Base-by-base conservation (phyloP, 2,329 filamentous ascomycete species). In the Teratosphaeria gauchensis region DNA sequence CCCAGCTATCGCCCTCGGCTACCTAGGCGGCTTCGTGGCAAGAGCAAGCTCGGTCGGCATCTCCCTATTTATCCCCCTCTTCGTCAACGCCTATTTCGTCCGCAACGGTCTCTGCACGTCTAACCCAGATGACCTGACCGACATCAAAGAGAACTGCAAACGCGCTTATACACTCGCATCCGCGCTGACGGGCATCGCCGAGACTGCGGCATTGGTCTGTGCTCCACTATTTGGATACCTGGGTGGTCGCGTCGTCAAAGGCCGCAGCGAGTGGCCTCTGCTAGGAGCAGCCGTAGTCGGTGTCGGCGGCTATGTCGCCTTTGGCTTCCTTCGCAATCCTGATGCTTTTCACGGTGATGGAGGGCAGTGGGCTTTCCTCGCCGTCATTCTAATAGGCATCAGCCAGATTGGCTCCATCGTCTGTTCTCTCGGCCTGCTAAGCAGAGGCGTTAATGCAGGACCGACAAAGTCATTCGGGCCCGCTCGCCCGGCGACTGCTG, bases 391-490 rank as follows among this genome's bases (percentile, higher is more conserved):
- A 19, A 84, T 97, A 46, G 94, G 94, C 14, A 84, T 96, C 69
- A 95, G 90, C 68, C 94, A 99, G 74, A 97, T 99, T 62, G 94
- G 92, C 1, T 88, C 91, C 11, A 97, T 99, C 60, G 94, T 99
- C 0, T 96, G 92, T 75, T 95, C 90, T 63, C 81, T 99, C n/a
- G 91, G 89, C 0, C 84, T 94, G 0, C 81, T 99, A 2, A 90
- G 90, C 42, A 84, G 85, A 16, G 92, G 91, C 3, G 87, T 97
- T 24, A 76, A 76, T 59, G 54, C 56, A 56, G 52, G 62, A 53
- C 19, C 51, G 66, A 33, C 62, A 53, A 31, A 32, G 67, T 69
- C 59, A 67, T 62, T 28, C 32, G 58, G 54, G 30, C 42, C n/a
- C 9, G 48, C 42, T 24, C 30, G 55, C 9, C 21, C 35, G 62